Evolutionary conservation across 495 filamentous ascomycete genomes (phyloP), one percentile per base, ranked within the genome.

Genomic region (Talaromyces nanjingensis): DNA sequence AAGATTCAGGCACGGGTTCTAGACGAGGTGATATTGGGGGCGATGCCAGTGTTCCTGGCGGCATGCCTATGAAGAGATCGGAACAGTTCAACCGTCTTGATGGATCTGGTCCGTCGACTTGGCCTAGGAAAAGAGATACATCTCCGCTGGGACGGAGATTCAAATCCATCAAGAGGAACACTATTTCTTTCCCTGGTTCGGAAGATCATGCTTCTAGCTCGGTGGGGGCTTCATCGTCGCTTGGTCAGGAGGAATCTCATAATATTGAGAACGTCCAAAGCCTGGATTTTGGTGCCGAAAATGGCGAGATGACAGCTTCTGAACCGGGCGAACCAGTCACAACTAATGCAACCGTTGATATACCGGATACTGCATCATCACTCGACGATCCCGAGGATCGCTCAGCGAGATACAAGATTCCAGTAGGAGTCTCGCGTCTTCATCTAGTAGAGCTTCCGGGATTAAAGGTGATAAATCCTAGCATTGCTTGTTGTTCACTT

Each of bases 351-450:
- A 1, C 34, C 27, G 39, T n/a, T 27, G 42, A 61, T 22, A 22
- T 20, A 45, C 34, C 9, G 25, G 47, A 54, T 27, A 49, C 66
- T n/a, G 54, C 65, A 16, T 63, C 68, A 3, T 37, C 59, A 37
- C 62, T 59, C 45, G 67, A 63, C 2, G 25, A 68, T 8, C 49
- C 39, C 3, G 33, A 66, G 18, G 63, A 65, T 8, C 59, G 71
- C 20, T 66, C 69, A 27, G 18, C 63, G 5, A 67, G 74, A 60
- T 63, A 65, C 14, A 74, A 74, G 22, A 76, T 96, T 47, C 83
- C 88, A 4, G 91, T 96, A 14, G 91, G 91, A 4, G 80, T 91
- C 4, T 91, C 89, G 16, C 84, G 90, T 64, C 77, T 96, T 56
- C 90, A 87, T 65, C 66, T 85, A 22, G 83, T 85, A 4, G 78